Percentiles rank a stretch among this genome's conserved stretches.
Conservation (phyloP, 2,329 filamentous ascomycete genomes). For the Tolypocladium sp. region DNA sequence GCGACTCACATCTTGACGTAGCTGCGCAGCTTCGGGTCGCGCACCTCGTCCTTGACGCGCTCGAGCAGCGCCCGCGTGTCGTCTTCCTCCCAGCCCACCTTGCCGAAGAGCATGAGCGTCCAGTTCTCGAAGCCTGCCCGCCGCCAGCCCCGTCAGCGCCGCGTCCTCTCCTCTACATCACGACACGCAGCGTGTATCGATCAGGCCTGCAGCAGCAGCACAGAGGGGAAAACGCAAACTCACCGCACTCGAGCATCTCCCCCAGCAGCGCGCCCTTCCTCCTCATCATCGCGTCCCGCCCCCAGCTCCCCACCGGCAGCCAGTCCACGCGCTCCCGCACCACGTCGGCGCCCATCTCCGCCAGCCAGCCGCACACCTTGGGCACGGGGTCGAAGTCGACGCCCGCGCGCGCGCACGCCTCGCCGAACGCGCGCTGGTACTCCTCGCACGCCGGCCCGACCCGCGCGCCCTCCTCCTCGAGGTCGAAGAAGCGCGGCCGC, state of each 20-base stretch:
- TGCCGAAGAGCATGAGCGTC: conserved; percentile 21
- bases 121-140: conserved; percentile 16
- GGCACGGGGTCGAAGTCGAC: conserved; percentile 31
- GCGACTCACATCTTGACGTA: conserved; percentile 21
- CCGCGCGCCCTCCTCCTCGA: conserved; percentile 22
- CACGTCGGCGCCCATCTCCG: conserved; percentile 28
- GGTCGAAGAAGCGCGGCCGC: conserved; percentile 28
- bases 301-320: conserved; percentile 29
- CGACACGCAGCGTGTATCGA: too few species aligned
- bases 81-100: conserved; percentile 21
- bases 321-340: conserved; percentile 30
- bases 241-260: conserved; percentile 27
- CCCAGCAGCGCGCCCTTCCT: conserved; percentile 26
- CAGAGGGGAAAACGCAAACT: conserved; percentile 3
- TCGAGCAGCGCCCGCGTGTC: conserved; percentile 19
- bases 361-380: conserved; percentile 21
- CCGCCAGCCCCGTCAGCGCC: too few species aligned
- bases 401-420: conserved; percentile 16
- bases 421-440: conserved; percentile 21
- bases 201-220: too few species aligned
- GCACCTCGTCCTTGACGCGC: conserved; percentile 19
- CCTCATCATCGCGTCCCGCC: conserved; percentile 26
- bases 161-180: too few species aligned
- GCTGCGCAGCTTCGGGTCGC: conserved; percentile 17
- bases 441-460: conserved; percentile 20